Conservation (phyloP, 331 rosid genomes). For the Rosa hybrid region DNA sequence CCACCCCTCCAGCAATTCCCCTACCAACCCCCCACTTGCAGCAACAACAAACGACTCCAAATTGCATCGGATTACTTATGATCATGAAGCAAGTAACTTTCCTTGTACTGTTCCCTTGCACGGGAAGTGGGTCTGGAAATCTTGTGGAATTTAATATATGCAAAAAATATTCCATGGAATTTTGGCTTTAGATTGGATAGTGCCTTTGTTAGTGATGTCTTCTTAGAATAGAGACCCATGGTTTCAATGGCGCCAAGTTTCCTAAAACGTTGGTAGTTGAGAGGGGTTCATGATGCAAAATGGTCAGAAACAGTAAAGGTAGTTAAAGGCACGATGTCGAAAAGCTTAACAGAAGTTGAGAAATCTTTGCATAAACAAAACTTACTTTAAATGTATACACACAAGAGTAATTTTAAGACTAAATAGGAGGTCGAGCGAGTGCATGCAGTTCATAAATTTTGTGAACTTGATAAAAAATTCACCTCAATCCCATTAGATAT, state of each 20-base stretch:
- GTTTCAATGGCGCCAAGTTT: neutral
- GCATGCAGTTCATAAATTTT: neutral
- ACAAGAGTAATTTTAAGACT: neutral
- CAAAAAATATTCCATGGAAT: neutral
- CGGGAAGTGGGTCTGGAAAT: slow-evolving; percentile 11
- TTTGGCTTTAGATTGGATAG: neutral
- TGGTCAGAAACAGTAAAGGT: neutral
- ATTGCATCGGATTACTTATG: slow-evolving; percentile 57
- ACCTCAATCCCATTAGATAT: slow-evolving; percentile 27
- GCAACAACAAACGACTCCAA: slow-evolving; percentile 70
- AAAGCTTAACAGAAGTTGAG: neutral
- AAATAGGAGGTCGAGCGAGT: neutral
- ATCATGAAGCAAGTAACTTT: slow-evolving; percentile 72
- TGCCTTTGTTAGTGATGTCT: neutral
- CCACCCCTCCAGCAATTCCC: slow-evolving; percentile 81
- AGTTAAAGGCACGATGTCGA: neutral
- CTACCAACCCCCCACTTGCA: slow-evolving; percentile 62
- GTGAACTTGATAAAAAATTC: slow-evolving; percentile 11
- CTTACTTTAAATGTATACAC: neutral
- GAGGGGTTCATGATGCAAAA: slow-evolving; percentile 10
- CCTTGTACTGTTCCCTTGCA: slow-evolving; percentile 2
- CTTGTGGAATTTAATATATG: slow-evolving; percentile 10
- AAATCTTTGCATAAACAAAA: neutral
- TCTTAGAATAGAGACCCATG: neutral
- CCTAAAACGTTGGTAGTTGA: neutral